Evolutionary conservation across 176 grass and related monocot genomes (phyloP).

Genomic region (Oryza nivara): DNA sequence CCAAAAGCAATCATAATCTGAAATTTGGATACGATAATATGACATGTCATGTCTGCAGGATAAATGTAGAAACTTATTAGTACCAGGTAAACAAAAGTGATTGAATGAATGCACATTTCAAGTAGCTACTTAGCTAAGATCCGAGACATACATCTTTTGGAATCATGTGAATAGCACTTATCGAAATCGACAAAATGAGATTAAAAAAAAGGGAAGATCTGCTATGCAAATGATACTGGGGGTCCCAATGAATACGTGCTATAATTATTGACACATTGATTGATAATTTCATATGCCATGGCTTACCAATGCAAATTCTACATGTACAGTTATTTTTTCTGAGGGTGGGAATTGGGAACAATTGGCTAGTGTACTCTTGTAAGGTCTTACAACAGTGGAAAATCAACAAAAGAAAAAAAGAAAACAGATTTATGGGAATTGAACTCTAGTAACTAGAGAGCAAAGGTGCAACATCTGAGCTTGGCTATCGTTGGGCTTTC

Average conservation of each 20-base stretch:
- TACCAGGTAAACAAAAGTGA: neutral
- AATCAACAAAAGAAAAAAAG: neutral
- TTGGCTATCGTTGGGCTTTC: neutral
- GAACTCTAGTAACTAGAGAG: neutral
- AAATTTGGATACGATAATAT: neutral
- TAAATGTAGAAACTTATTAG: neutral
- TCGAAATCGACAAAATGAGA: neutral
- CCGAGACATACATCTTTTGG: too few relatives aligned
- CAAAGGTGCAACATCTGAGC: neutral
- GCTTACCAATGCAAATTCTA: neutral
- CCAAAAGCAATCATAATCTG: neutral
- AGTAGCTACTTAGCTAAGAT: neutral
- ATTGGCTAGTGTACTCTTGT: neutral
- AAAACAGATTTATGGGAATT: neutral
- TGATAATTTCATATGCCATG: neutral
- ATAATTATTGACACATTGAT: neutral
- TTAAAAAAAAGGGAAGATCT: constrained; percentile 9
- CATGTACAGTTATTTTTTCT: neutral
- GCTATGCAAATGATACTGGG: neutral
- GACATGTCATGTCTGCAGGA: neutral
- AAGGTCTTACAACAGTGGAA: neutral
- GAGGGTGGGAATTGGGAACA: too few relatives aligned
- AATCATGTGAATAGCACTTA: neutral
- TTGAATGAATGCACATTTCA: neutral
- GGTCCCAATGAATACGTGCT: neutral